phyloP scores from a whole-genome alignment of 2,329 filamentous ascomycete species.

The Cordyceps cicadae region DNA sequence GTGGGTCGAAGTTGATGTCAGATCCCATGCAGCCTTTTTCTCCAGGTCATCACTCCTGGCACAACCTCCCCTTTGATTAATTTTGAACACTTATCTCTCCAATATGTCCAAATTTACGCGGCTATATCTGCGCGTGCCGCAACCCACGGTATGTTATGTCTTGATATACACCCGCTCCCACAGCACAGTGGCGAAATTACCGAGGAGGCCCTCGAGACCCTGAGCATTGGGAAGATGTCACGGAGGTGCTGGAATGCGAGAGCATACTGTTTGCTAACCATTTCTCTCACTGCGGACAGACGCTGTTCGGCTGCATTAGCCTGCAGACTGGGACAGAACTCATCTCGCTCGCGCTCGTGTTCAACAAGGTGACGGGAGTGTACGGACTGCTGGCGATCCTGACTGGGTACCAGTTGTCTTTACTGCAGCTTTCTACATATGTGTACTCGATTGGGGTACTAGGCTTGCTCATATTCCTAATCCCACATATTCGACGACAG shows the following conservation, averaged over 20 bases:
- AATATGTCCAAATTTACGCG: constrained; percentile 20
- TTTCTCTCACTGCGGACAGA: constrained; percentile 39
- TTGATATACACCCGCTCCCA: neutral
- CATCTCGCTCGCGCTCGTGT: constrained; percentile 70
- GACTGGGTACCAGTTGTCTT: constrained; percentile 75
- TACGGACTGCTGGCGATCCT: constrained; percentile 85
- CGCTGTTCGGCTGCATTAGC: constrained; percentile 77
- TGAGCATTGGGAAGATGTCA: neutral
- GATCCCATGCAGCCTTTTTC: constrained; percentile 9
- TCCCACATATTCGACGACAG: constrained; percentile 72
- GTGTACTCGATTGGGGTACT: constrained; percentile 74
- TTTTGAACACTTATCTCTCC: neutral
- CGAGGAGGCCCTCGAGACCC: neutral
- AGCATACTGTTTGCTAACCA: neutral
- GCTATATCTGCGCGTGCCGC: constrained; percentile 30
- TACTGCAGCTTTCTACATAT: constrained; percentile 83
- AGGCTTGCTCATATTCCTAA: constrained; percentile 57
- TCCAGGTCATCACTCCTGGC: neutral
- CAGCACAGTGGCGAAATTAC: neutral
- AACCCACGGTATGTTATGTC: constrained; percentile 29
- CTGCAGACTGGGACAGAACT: constrained; percentile 80
- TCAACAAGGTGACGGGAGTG: constrained; percentile 88
- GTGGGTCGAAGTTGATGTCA: constrained; percentile 11
- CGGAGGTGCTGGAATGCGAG: neutral
- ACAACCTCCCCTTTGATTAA: neutral